phyloP scores from a whole-genome alignment of 371 early-diverging fungal species.

The Coemansia sp. region DNA sequence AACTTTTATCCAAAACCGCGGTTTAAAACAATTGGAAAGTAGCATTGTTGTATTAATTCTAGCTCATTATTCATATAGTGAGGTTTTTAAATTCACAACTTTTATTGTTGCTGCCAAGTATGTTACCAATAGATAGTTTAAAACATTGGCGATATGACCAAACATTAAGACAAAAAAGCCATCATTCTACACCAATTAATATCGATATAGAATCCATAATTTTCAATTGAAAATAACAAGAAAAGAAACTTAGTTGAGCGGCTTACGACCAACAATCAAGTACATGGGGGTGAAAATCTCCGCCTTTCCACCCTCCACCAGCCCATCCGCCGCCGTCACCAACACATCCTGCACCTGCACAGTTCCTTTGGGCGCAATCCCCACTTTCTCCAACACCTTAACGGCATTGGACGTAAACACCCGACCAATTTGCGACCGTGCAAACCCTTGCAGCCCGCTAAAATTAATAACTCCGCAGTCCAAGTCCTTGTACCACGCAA shows the following conservation, averaged over 20 bases:
- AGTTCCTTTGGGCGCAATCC: slow-evolving; percentile 80
- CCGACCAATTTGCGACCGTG: slow-evolving; percentile 58
- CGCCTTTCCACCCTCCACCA: slow-evolving; percentile 72
- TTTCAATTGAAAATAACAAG: not conserved
- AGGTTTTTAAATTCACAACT: too few species aligned
- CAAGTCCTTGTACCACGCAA: slow-evolving; percentile 83
- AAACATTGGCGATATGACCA: too few species aligned
- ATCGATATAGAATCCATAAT: too few species aligned
- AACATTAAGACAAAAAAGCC: too few species aligned
- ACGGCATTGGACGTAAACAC: slow-evolving; percentile 66
- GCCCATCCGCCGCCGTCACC: slow-evolving; percentile 73
- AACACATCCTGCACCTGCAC: slow-evolving; percentile 76
- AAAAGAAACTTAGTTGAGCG: slow-evolving; percentile 52
- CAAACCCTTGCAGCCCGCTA: slow-evolving; percentile 60
- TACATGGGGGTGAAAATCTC: slow-evolving; percentile 92
- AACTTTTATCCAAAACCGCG: too few species aligned
- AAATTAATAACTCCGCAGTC: slow-evolving; percentile 60
- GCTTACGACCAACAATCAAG: slow-evolving; percentile 87
- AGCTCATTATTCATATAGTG: too few species aligned
- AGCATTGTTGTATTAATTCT: too few species aligned
- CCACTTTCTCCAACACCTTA: slow-evolving; percentile 70
- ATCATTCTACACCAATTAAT: too few species aligned
- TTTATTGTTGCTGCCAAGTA: too few species aligned
- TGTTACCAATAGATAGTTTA: too few species aligned
- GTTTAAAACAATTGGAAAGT: too few species aligned